Base-by-base conservation (phyloP, 1,139 yeast species). In the Debaryomyces nepalensis region DNA sequence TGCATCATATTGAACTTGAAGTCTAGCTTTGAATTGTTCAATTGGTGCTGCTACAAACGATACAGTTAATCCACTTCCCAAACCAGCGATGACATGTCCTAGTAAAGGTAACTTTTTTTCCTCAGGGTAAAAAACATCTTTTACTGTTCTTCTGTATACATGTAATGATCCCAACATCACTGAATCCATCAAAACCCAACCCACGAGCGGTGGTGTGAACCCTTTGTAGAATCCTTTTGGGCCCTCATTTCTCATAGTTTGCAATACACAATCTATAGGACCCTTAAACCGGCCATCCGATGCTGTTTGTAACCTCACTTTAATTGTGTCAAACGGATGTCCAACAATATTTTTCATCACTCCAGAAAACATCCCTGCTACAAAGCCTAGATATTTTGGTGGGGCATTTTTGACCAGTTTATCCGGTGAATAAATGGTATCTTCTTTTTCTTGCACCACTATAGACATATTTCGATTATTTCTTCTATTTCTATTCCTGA, bases 11-110 rank as follows among this genome's bases (percentile, higher is more conserved):
- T 90, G 97, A 5, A 90, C 90, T 61, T 90, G 97, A 40, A 90
- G 70, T 50, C 96, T 73, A 2, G 96, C 96, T 63, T 89, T 90
- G 53, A 89, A 82, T 54, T 87, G 87, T 62, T 90, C 97, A 5
- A 90, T 85, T 1, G 97, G 97, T 0, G 97, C 96, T 1, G 97
- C 97, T 12, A 90, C 93, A 66, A 90, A 85, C 33, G 95, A 84
- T 7, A 90, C 97, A 0, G 97, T 90, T 84, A 84, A 81, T 2
- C 97, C 97, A 11, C 95, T 82, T n/a, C 96, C 95, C 31, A 79
- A 60, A 0, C 84, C 84, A 0, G 96, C 93, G 11, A 84, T 63
- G 24, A 86, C 74, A 55, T 86, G 90, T 0, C 96, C 97, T 24
- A 75, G 48, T 11, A 88, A 61, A 1, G 96, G 96, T 47, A 90